A percentile compares a stretch with the other conserved stretches of the same genome.
Evolutionary conservation across 768 basidiomycete genomes (phyloP).

Genomic region (Phanerochaete sordida): DNA sequence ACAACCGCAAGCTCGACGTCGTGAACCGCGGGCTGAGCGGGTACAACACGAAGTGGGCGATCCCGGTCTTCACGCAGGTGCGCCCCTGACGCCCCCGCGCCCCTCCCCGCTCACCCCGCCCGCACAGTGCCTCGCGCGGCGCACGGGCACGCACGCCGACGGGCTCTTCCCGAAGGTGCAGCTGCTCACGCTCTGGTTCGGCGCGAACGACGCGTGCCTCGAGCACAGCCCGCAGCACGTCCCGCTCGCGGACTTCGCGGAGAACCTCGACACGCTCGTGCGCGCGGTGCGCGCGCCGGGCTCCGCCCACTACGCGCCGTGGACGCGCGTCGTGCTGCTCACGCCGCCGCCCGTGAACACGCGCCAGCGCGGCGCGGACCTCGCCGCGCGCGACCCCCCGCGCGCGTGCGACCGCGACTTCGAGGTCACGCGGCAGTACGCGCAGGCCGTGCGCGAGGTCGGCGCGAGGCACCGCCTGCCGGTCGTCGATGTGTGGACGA

Average conservation of each 20-base stretch:
- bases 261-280: slow-evolving; percentile 64
- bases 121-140: slow-evolving; percentile 54
- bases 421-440: slow-evolving; percentile 62
- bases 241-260: slow-evolving; percentile 58
- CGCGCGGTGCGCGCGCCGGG: slow-evolving; percentile 55
- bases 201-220: slow-evolving; percentile 83
- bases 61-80: slow-evolving; percentile 78
- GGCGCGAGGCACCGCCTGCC: slow-evolving; percentile 52
- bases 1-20: slow-evolving; percentile 79
- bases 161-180: slow-evolving; percentile 53
- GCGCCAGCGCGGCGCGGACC: slow-evolving; percentile 48
- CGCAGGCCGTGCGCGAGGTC: slow-evolving; percentile 62
- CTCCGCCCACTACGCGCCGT: slow-evolving; percentile 64
- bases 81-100: slow-evolving; percentile 18
- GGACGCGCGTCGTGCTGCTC: slow-evolving; percentile 74
- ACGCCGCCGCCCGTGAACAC: slow-evolving; percentile 84
- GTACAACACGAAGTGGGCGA: slow-evolving; percentile 85
- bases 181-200: slow-evolving; percentile 86
- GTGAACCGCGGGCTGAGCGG: slow-evolving; percentile 82
- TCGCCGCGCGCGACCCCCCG: slow-evolving; percentile 48
- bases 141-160: slow-evolving; percentile 34
- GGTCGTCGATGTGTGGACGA: slow-evolving; percentile 72
- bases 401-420: slow-evolving; percentile 56
- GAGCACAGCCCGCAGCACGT: slow-evolving; percentile 70
- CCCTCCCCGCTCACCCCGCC: not conserved